Evolutionary conservation across 805 yeast genomes (phyloP).

Genomic region (Ogataea kodamae): DNA sequence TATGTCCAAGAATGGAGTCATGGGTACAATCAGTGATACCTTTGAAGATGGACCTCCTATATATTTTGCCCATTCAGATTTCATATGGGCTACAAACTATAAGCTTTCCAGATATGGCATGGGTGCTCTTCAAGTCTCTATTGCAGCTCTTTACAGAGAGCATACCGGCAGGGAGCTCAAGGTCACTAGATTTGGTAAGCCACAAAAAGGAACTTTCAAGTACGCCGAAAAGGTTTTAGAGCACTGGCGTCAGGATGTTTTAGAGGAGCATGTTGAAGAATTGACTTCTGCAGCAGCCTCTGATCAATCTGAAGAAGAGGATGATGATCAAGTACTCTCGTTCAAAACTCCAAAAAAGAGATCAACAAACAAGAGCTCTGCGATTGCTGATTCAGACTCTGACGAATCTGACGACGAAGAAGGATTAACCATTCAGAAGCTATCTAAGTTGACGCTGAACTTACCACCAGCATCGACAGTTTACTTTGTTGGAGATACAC

Average conservation of each 20-base stretch:
- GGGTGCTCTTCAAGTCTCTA: constrained; percentile 90
- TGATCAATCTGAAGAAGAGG: constrained; percentile 17
- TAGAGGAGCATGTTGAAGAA: constrained; percentile 66
- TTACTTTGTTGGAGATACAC: constrained; percentile 87
- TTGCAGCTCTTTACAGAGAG: constrained; percentile 79
- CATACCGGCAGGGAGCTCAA: constrained; percentile 79
- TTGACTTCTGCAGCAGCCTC: constrained; percentile 22
- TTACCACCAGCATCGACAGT: constrained; percentile 84
- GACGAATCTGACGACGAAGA: constrained; percentile 34
- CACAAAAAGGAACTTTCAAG: constrained; percentile 81
- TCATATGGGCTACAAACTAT: constrained; percentile 90
- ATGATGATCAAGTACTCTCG: constrained; percentile 14
- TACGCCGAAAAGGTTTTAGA: constrained; percentile 76
- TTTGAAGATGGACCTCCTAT: constrained; percentile 77
- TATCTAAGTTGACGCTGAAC: constrained; percentile 45
- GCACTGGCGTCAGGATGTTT: constrained; percentile 73
- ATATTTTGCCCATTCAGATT: constrained; percentile 88
- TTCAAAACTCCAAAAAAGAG: constrained; percentile 15
- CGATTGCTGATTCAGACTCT: constrained; percentile 31
- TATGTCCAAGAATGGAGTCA: constrained; percentile 70
- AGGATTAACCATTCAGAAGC: constrained; percentile 44
- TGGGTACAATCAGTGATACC: constrained; percentile 76
- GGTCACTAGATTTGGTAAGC: constrained; percentile 85
- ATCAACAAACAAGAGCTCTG: constrained; percentile 6
- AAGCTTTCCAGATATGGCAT: constrained; percentile 81